Evolutionary conservation across 2,329 filamentous ascomycete genomes (phyloP).

Genomic region (Nemania sp.): DNA sequence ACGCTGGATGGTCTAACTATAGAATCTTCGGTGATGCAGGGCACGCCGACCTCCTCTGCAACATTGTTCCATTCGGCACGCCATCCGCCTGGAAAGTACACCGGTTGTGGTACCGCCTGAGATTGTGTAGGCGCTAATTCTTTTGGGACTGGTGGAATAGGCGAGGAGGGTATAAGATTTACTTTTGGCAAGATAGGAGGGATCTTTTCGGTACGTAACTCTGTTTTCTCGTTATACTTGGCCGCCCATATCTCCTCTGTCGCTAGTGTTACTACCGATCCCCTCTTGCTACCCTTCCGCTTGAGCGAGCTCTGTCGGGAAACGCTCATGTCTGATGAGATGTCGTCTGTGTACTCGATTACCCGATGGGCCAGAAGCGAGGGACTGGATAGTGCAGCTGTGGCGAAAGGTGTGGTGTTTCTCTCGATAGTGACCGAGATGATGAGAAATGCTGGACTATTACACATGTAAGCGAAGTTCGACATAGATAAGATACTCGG

Average conservation of each 20-base stretch:
- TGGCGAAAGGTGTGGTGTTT: slow-evolving; percentile 48
- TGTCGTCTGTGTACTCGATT: slow-evolving; percentile 45
- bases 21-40: slow-evolving; percentile 13
- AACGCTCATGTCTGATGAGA: slow-evolving; percentile 44
- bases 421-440: slow-evolving; percentile 50
- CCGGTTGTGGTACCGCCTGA: slow-evolving; percentile 38
- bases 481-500: not conserved
- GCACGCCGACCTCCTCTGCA: slow-evolving; percentile 36
- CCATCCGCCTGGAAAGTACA: slow-evolving; percentile 48
- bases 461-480: slow-evolving; percentile 17
- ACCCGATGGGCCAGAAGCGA: slow-evolving; percentile 46
- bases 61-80: slow-evolving; percentile 45
- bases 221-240: slow-evolving; percentile 16
- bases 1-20: slow-evolving; percentile 17
- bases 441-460: slow-evolving; percentile 48
- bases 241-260: slow-evolving; percentile 43
- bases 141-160: slow-evolving; percentile 22
- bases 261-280: slow-evolving; percentile 43
- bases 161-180: slow-evolving; percentile 1
- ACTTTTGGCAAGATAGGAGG: slow-evolving; percentile 24
- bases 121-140: slow-evolving; percentile 24
- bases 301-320: slow-evolving; percentile 46
- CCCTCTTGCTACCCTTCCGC: slow-evolving; percentile 41
- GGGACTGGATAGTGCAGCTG: slow-evolving; percentile 43
- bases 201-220: slow-evolving; percentile 39